These are phyloP conservation scores for Dipteronia sinensis DNA, from an alignment of 345 rosid species.

Conservation along the genomic window DNA sequence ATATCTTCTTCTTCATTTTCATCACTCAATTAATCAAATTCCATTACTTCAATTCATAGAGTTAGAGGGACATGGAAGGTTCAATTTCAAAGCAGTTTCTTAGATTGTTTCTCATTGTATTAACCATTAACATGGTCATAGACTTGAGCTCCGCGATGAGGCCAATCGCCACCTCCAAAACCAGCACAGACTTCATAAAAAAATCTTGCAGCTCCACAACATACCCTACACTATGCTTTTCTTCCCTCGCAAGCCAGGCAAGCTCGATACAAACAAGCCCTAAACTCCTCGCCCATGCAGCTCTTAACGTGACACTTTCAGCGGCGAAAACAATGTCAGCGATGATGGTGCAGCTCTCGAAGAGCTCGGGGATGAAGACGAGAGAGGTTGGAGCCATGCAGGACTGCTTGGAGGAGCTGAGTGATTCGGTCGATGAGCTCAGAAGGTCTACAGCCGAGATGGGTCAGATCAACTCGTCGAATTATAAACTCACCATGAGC, in stretches of 20 bases:
- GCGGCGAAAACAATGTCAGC: conserved; percentile 44
- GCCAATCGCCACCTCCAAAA: conserved; percentile 13
- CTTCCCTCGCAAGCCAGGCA: conserved; percentile 59
- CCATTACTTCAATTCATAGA: too few species aligned
- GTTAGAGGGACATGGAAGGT: conserved; percentile 23
- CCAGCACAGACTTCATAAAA: conserved; percentile 54
- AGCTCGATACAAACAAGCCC: conserved; percentile 65
- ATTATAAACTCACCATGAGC: conserved; percentile 42
- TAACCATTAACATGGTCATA: conserved; percentile 13
- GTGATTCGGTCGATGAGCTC: conserved; percentile 57
- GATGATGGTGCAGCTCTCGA: conserved; percentile 49
- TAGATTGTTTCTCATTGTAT: conserved; percentile 15
- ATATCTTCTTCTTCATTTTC: conserved; percentile 4
- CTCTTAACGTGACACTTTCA: conserved; percentile 59
- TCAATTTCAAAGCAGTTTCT: conserved; percentile 8
- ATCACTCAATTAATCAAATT: conserved; percentile 9
- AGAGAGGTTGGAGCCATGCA: conserved; percentile 56
- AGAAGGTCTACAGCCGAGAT: conserved; percentile 60
- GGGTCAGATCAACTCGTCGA: conserved; percentile 32
- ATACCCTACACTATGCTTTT: conserved; percentile 65
- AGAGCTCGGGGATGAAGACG: conserved; percentile 40
- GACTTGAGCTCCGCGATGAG: conserved; percentile 31
- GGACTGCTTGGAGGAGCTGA: conserved; percentile 70
- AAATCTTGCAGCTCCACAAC: conserved; percentile 60
- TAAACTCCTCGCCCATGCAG: conserved; percentile 60